Evolutionary conservation across 2,329 filamentous ascomycete species (phyloP).

Genomic region (Cordyceps javanica): DNA sequence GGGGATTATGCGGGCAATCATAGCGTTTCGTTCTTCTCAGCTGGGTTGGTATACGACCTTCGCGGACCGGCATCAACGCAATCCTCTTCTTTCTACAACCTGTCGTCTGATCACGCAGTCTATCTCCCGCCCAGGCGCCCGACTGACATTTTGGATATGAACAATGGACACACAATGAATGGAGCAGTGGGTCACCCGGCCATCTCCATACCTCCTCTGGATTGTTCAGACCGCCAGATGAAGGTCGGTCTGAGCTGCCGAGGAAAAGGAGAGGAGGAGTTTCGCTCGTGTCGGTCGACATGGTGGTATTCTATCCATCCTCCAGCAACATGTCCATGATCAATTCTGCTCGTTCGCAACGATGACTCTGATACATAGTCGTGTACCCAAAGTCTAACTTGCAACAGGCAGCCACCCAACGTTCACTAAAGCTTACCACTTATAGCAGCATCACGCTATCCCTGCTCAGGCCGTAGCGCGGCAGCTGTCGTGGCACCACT

Average conservation of each 20-base stretch:
- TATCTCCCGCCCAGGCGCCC: neutral
- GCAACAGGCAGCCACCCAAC: neutral
- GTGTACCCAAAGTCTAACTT: too few relatives aligned
- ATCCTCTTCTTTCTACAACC: neutral
- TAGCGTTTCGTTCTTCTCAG: too few relatives aligned
- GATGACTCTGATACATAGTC: too few relatives aligned
- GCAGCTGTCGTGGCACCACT: constrained; percentile 10
- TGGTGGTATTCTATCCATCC: neutral
- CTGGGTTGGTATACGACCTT: too few relatives aligned
- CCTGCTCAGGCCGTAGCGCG: neutral
- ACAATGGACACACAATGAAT: constrained; percentile 12
- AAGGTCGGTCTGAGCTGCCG: neutral
- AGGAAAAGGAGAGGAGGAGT: neutral
- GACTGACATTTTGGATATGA: neutral
- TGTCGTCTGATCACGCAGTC: neutral
- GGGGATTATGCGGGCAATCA: too few relatives aligned
- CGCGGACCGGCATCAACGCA: too few relatives aligned
- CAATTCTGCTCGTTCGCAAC: too few relatives aligned
- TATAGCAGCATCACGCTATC: neutral
- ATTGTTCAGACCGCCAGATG: constrained; percentile 9
- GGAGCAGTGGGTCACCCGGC: constrained; percentile 39
- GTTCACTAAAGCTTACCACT: neutral
- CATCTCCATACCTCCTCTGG: neutral
- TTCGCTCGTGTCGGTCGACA: neutral
- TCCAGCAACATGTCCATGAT: neutral